A percentile compares a stretch with the other conserved stretches of the same genome.
These are phyloP conservation scores for Aureobasidium uvarum DNA, from an alignment of 2,329 filamentous ascomycete genomes.

Conservation along the genomic window DNA sequence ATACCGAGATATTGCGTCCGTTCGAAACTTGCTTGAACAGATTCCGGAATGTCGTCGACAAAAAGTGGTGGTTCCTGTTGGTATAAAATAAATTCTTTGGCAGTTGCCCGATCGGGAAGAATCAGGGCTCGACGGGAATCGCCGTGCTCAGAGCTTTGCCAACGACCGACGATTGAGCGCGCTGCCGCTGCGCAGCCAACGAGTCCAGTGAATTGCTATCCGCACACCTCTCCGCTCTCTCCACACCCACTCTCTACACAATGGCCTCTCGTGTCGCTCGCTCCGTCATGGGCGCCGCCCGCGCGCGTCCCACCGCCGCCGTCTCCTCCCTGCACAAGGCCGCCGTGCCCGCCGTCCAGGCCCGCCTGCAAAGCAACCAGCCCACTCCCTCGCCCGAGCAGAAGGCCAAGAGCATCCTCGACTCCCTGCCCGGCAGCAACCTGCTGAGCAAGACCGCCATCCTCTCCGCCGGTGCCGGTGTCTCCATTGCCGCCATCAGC, in stretches of 20 bases:
- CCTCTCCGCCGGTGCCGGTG: slow-evolving; percentile 85
- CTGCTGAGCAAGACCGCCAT: slow-evolving; percentile 95
- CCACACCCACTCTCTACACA: slow-evolving; percentile 60
- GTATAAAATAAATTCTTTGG: slow-evolving; percentile 25
- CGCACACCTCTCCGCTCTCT: slow-evolving; percentile 25
- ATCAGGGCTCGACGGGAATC: slow-evolving; percentile 13
- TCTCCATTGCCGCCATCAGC: slow-evolving; percentile 93
- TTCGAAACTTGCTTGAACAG: neutral
- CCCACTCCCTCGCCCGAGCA: slow-evolving; percentile 93
- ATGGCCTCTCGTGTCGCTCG: slow-evolving; percentile 98
- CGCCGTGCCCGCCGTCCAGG: slow-evolving; percentile 69
- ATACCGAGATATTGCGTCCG: slow-evolving; percentile 32
- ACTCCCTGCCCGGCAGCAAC: slow-evolving; percentile 87
- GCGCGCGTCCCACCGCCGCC: slow-evolving; percentile 74
- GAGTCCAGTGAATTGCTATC: slow-evolving; percentile 14
- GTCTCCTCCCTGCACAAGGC: slow-evolving; percentile 60
- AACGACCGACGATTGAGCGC: slow-evolving; percentile 14
- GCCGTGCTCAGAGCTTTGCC: slow-evolving; percentile 20
- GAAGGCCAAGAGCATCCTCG: slow-evolving; percentile 94
- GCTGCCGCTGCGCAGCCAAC: neutral
- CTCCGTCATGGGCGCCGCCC: slow-evolving; percentile 88
- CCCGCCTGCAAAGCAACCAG: slow-evolving; percentile 61
- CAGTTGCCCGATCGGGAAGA: slow-evolving; percentile 18
- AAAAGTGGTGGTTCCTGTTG: neutral
- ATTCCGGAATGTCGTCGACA: neutral